These are phyloP conservation scores for Ogataea henricii DNA, from an alignment of 805 yeast genomes.

Conservation along the genomic window DNA sequence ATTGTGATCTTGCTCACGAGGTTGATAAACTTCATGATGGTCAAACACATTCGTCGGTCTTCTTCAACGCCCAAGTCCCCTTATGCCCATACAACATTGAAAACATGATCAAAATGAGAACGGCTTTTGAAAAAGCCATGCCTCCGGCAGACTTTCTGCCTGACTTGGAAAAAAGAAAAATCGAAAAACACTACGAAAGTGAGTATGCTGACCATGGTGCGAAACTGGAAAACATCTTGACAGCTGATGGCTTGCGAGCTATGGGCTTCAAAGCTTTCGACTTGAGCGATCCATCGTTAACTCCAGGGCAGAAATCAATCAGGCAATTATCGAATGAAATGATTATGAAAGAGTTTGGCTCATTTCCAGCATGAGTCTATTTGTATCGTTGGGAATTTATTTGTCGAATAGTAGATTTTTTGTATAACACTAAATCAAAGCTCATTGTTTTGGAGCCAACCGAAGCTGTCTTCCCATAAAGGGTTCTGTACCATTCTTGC, in stretches of 20 bases:
- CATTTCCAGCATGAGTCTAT: background rate
- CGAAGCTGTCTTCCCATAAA: background rate
- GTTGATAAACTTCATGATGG: conserved; percentile 43
- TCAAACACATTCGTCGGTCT: conserved; percentile 38
- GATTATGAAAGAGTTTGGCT: background rate
- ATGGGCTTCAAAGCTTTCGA: conserved; percentile 34
- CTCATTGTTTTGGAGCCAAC: background rate
- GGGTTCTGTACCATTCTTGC: background rate
- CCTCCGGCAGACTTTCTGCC: conserved; percentile 23
- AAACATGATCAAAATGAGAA: conserved; percentile 8
- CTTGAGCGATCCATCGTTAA: conserved; percentile 23
- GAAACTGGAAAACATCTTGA: conserved; percentile 9
- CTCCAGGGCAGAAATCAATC: conserved; percentile 31
- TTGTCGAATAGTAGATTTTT: too few relatives aligned
- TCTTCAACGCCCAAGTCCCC: conserved; percentile 42
- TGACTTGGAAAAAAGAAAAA: conserved; percentile 9
- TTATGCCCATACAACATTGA: conserved; percentile 23
- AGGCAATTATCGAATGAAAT: conserved; percentile 20
- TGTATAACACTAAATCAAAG: too few relatives aligned
- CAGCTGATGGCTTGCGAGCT: conserved; percentile 29
- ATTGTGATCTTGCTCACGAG: conserved; percentile 43
- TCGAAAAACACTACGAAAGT: conserved; percentile 10
- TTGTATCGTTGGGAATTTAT: too few relatives aligned
- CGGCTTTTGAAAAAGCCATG: conserved; percentile 8
- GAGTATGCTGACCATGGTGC: conserved; percentile 14